Conservation (phyloP, 1,284 basidiomycete genomes). For the Leucoagaricus sp. region DNA sequence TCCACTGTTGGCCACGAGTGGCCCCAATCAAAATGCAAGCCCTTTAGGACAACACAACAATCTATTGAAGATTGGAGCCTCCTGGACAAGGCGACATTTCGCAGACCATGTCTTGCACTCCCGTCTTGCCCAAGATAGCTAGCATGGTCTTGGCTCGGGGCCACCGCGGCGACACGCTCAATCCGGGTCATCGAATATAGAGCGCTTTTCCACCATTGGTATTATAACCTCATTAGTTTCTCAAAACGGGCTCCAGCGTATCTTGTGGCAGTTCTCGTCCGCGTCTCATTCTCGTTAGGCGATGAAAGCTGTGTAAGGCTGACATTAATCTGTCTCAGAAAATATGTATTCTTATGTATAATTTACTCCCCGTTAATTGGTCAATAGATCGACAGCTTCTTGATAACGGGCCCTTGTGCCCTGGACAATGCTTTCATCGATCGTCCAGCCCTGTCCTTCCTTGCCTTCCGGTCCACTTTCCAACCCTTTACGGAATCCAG, state of each 20-base stretch:
- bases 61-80: too few relatives aligned
- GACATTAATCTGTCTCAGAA: not conserved
- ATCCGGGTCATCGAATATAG: not conserved
- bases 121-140: too few relatives aligned
- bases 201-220: too few relatives aligned
- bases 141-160: not conserved
- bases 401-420: slow-evolving; percentile 80
- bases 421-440: slow-evolving; percentile 75
- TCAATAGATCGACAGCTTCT: slow-evolving; percentile 76
- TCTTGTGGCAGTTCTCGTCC: not conserved
- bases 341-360: not conserved
- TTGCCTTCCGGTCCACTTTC: slow-evolving; percentile 73
- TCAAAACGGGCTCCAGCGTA: too few relatives aligned
- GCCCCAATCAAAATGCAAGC: too few relatives aligned
- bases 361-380: slow-evolving; percentile 22
- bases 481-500: slow-evolving; percentile 78
- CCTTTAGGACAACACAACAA: too few relatives aligned
- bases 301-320: not conserved
- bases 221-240: too few relatives aligned
- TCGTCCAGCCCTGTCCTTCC: slow-evolving; percentile 70
- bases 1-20: too few relatives aligned
- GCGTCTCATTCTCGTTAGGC: not conserved
- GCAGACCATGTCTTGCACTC: too few relatives aligned
- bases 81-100: too few relatives aligned
- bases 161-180: not conserved